Percentiles rank a stretch among this genome's conserved stretches.
These are phyloP conservation scores for Hibiscus syriacus DNA, from an alignment of 345 rosid genomes.

Conservation along the genomic window DNA sequence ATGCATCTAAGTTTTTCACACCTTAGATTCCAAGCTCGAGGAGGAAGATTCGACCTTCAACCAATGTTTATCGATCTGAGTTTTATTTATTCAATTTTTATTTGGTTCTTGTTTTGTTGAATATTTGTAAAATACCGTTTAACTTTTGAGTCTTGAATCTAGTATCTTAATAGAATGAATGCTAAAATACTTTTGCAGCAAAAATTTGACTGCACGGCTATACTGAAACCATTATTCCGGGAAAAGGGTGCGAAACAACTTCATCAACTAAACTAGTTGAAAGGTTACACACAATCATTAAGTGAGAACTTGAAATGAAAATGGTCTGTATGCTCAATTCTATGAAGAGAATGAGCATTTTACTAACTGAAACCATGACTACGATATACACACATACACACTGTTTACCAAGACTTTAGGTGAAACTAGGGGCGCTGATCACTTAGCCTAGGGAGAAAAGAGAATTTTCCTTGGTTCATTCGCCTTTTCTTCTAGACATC, in stretches of 20 bases:
- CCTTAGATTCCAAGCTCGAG: too few relatives aligned
- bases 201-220: too few relatives aligned
- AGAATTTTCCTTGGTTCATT: slow-evolving; percentile 43
- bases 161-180: too few relatives aligned
- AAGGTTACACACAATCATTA: not conserved
- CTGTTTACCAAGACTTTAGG: not conserved
- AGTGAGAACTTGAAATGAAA: not conserved
- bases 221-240: too few relatives aligned
- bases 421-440: not conserved
- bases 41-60: too few relatives aligned
- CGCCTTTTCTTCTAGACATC: slow-evolving; percentile 45
- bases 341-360: not conserved
- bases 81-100: too few relatives aligned
- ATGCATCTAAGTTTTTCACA: too few relatives aligned
- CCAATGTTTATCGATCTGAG: too few relatives aligned
- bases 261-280: not conserved
- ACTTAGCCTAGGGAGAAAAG: slow-evolving; percentile 29
- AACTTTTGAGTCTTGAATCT: too few relatives aligned
- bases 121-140: too few relatives aligned
- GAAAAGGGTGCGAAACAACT: not conserved
- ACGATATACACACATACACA: not conserved
- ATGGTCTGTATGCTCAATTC: not conserved
- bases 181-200: too few relatives aligned
- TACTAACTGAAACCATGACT: not conserved
- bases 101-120: too few relatives aligned